Evolutionary conservation across 768 basidiomycete genomes (phyloP).

Genomic region (Kwoniella bestiolae): DNA sequence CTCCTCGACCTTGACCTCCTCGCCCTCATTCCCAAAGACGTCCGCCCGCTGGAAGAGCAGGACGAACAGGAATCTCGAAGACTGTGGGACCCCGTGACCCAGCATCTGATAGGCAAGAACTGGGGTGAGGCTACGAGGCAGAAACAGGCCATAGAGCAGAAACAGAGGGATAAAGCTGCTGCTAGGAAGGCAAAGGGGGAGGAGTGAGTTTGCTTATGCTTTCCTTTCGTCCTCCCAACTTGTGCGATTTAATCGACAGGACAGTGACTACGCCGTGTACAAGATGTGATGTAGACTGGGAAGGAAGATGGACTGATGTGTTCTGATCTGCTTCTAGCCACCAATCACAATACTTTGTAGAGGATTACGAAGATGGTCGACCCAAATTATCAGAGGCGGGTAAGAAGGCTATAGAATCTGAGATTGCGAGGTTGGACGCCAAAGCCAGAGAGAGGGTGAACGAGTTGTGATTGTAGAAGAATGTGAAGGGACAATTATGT

Average conservation of each 20-base stretch:
- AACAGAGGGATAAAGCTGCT: conserved; percentile 82
- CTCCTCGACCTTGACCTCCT: conserved; percentile 78
- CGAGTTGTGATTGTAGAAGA: neutral
- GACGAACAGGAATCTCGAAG: conserved; percentile 77
- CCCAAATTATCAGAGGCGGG: conserved; percentile 74
- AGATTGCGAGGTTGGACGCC: conserved; percentile 53
- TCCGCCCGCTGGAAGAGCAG: conserved; percentile 81
- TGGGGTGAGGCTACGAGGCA: conserved; percentile 87
- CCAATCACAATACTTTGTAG: conserved; percentile 74
- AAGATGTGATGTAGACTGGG: too few relatives aligned
- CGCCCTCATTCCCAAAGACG: conserved; percentile 75
- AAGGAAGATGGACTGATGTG: too few relatives aligned
- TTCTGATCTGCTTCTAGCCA: too few relatives aligned
- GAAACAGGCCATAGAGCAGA: conserved; percentile 90
- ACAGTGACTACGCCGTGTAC: too few relatives aligned
- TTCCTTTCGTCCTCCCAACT: too few relatives aligned
- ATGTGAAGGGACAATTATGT: neutral
- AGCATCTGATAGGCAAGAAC: conserved; percentile 73
- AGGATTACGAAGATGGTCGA: conserved; percentile 69
- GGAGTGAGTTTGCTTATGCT: conserved; percentile 68
- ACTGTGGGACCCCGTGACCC: conserved; percentile 82
- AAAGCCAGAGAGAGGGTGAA: neutral
- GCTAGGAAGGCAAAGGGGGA: conserved; percentile 80
- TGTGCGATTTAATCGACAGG: too few relatives aligned
- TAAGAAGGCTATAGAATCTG: conserved; percentile 72